Evolutionary conservation across 2,329 filamentous ascomycete species (phyloP), one percentile per base, ranked within the genome.

Genomic region (Hirsutella rhossiliensis): DNA sequence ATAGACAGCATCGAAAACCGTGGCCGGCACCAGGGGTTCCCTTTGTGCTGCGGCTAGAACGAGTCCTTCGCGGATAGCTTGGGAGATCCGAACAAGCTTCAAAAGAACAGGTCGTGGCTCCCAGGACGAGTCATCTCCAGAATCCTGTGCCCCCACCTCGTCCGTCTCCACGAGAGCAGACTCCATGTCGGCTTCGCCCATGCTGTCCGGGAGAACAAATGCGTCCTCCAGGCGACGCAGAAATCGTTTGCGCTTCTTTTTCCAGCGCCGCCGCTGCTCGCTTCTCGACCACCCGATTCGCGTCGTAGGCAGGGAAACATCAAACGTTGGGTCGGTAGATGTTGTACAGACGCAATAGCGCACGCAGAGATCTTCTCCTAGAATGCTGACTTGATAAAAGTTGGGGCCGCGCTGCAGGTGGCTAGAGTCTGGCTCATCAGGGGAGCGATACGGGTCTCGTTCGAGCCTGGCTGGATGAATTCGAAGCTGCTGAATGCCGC

Each of bases 331-430:
- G 18, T 59, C 48, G 15, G 47, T 48, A 11, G 48, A 50, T 5
- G 58, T 58, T 5, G 55, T 52, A 39, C 56, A 61, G 43, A 60
- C 62, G 45, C 63, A 65, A 42, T 67, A 69, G 31, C 58, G 56
- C 15, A 78, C 47, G 34, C 64, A 62, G 34, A 74, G 56, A 45
- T 73, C 60, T 20, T 60, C 56, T 5, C 56, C 62, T 3, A 77
- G 50, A 11, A 62, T 56, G 43, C 62, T 65, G 13, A 73, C 48
- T 47, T 76, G 72, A 43, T 68, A 74, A 49, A 75, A 73, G 18
- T 60, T 58, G 3, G 68, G 53, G 4, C 56, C 57, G 20, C 60
- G 48, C 4, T 59, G 49, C 11, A 55, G 45, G 42, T 69, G 66
- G 12, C 51, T 43, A 17, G 50, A 50, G 13, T 62, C 62, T 2